Evolutionary conservation across 2,329 filamentous ascomycete genomes (phyloP), one percentile per base, ranked within the genome.

Genomic region (Penicillium vulpinum): DNA sequence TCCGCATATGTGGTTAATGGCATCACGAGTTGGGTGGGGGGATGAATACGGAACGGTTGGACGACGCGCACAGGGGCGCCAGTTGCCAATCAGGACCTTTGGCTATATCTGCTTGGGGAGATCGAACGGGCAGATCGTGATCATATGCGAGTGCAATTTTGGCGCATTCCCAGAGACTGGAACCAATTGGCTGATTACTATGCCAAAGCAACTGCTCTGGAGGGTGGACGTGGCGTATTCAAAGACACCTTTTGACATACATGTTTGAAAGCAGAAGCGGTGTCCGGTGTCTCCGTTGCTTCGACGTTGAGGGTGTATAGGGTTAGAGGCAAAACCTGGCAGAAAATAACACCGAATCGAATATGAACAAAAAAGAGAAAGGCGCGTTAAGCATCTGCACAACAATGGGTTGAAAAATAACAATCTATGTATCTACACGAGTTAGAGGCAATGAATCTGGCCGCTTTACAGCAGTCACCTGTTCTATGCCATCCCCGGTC

Each of bases 361-460:
- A 28, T 26, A 41, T 31, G 36, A 22, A 41, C 15, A 22, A 41
- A 5, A 33, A 21, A 44, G 15, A 35, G 31, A 35, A 22, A 29
- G 18, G n/a, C n/a, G n/a, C n/a, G n/a, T n/a, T n/a, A n/a, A 52
- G 10, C 10, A 33, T 45, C 16, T 52, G 48, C n/a, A 52, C 28
- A 40, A 43, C 22, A 36, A 44, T 22, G 18, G 28, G 35, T 22
- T 35, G 26, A 45, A 29, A 51, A 44, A n/a, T n/a, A n/a, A n/a
- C n/a, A n/a, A n/a, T n/a, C 39, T 21, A 51, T 28, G 33, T 51
- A 56, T 50, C 46, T 55, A 55, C 38, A 55, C 29, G 16, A 45
- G 21, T 21, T 36, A 52, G 40, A 41, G 33, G 28, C 33, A 52
- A 36, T 16, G 36, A 39, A 41, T 11, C 21, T n/a, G 28, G 36